Evolutionary conservation across 139 green algal species (phyloP), one percentile per base, ranked within the genome.

Genomic region (Spirogloea muscicola): DNA sequence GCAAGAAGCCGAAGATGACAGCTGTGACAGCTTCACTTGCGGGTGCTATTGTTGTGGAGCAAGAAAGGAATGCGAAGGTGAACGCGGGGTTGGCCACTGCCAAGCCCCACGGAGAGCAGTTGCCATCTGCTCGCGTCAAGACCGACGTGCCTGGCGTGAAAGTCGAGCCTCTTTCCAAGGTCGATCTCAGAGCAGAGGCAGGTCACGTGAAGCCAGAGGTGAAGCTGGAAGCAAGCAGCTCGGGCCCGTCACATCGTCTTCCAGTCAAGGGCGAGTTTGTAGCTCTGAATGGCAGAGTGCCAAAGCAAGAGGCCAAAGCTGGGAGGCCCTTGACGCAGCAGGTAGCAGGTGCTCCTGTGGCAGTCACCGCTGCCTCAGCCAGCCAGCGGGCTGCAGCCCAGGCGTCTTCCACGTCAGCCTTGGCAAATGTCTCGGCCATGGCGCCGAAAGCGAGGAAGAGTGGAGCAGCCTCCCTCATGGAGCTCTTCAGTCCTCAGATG

Each of bases 401-500:
- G 34, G 64, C 5, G 33, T 74, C 42, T 31, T 52, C 1, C 39
- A 72, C n/a, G n/a, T n/a, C n/a, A n/a, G n/a, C 46, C 21, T 55
- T 21, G 46, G 46, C 21, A 21, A 55, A 55, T 21, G 46, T n/a
- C n/a, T n/a, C n/a, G 46, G 46, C 46, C 46, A 55, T 55, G 21
- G 46, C 21, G 46, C 46, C 46, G 21, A 21, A 55, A 55, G 21
- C 46, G 21, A 43, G 72, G 3, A 65, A 81, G 34, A 74, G 51
- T 1, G 51, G 81, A 58, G 91, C 90, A 37, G 97, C 92, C 4
- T 93, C 86, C 0, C 84, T 99, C 63, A 68, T 97, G 57, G 94
- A 99, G 84, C 91, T 86, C 13, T 96, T 99, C 68, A 87, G 57
- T 5, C 64, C 74, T 0, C 58, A 89, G 44, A 67, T 80, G 84